phyloP scores from a whole-genome alignment of 2,329 filamentous ascomycete species.

The Aspergillus texensis region DNA sequence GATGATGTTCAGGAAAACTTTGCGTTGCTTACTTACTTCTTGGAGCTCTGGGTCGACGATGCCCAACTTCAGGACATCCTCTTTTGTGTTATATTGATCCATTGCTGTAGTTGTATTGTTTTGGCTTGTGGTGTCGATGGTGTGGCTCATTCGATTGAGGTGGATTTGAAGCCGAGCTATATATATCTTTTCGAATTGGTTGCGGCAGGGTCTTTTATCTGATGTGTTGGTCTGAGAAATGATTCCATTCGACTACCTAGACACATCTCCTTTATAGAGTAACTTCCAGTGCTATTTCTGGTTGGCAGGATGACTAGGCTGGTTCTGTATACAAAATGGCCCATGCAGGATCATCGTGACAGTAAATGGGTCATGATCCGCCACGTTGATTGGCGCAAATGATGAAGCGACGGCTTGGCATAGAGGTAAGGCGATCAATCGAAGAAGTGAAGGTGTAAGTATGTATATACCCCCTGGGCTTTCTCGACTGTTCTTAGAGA shows the following conservation, averaged over 20 bases:
- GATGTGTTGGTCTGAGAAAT: too few species aligned
- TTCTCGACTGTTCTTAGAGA: not conserved
- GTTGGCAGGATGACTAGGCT: too few species aligned
- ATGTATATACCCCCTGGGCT: not conserved
- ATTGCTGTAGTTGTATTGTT: not conserved
- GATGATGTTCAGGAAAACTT: not conserved
- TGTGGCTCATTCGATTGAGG: not conserved
- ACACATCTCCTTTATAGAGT: too few species aligned
- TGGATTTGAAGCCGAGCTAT: not conserved
- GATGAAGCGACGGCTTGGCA: not conserved
- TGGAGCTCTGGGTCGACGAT: not conserved
- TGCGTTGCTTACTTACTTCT: not conserved
- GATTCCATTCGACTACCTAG: too few species aligned
- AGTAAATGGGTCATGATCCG: not conserved
- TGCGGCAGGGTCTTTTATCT: too few species aligned
- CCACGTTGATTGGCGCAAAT: not conserved
- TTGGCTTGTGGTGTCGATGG: not conserved
- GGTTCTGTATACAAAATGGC: not conserved
- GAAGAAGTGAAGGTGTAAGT: not conserved
- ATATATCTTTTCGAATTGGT: too few species aligned
- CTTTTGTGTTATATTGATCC: not conserved
- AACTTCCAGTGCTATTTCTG: too few species aligned
- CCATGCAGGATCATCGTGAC: not conserved
- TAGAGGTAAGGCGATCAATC: not conserved
- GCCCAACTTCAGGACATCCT: not conserved